Conservation (phyloP, 192 early-diverging fungal species). For the Umbelopsis sp. region DNA sequence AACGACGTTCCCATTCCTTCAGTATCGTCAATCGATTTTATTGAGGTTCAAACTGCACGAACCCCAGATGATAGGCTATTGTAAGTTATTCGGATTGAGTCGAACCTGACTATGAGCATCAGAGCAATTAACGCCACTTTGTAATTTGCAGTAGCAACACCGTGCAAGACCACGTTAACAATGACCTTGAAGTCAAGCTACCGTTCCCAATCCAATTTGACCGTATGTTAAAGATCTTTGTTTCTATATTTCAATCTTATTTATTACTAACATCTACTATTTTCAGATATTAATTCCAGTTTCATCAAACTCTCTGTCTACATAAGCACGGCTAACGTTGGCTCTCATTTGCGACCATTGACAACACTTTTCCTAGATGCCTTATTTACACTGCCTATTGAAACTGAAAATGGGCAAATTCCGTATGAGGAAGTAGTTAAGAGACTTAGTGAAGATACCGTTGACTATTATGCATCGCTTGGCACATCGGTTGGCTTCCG, state of each 20-base stretch:
- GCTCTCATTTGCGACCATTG: constrained; percentile 49
- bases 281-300: constrained; percentile 50
- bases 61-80: constrained; percentile 38
- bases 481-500: constrained; percentile 45
- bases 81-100: constrained; percentile 30
- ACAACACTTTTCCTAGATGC: constrained; percentile 55
- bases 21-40: constrained; percentile 54
- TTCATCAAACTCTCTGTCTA: constrained; percentile 53
- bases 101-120: no score
- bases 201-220: constrained; percentile 60
- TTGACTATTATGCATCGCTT: constrained; percentile 43
- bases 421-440: constrained; percentile 56
- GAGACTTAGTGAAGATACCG: constrained; percentile 54
- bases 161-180: constrained; percentile 52
- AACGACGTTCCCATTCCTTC: constrained; percentile 55
- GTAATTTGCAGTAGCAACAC: constrained; percentile 37
- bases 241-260: background rate
- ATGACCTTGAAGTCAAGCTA: constrained; percentile 40
- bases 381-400: constrained; percentile 54
- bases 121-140: background rate
- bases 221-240: constrained; percentile 38
- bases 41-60: constrained; percentile 48
- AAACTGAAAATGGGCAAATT: constrained; percentile 36
- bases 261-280: background rate
- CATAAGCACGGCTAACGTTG: constrained; percentile 46